These are phyloP conservation scores for Candida tetrigidarum DNA, from an alignment of 1,139 yeast species.

Conservation along the genomic window DNA sequence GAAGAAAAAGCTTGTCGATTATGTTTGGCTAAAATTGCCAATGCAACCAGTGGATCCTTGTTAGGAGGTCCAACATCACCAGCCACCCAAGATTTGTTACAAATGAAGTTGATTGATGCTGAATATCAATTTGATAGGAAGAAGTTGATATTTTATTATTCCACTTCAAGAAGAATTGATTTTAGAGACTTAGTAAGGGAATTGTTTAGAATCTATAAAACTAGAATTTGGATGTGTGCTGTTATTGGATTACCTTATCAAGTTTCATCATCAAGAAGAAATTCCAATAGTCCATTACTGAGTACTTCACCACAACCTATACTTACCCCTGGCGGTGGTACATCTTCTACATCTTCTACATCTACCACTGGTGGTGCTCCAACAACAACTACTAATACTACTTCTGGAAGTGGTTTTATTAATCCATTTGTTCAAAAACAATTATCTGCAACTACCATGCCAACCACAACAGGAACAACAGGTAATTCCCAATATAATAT, in stretches of 20 bases:
- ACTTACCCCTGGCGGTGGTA: no score
- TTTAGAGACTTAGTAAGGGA: conserved; percentile 93
- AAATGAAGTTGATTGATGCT: conserved; percentile 64
- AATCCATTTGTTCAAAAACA: conserved; percentile 16
- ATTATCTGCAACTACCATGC: conserved; percentile 12
- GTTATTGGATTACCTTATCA: conserved; percentile 47
- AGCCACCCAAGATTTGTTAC: conserved; percentile 26
- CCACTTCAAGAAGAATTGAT: conserved; percentile 82
- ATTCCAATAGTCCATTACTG: conserved; percentile 15
- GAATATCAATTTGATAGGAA: conserved; percentile 97
- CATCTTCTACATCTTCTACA: no score
- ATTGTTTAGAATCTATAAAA: conserved; percentile 88
- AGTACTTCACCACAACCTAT: not conserved
- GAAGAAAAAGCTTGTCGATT: conserved; percentile 74
- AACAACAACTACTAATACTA: not conserved
- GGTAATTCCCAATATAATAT: conserved; percentile 3
- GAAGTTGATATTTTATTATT: conserved; percentile 84
- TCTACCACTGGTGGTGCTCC: no score
- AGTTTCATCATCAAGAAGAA: conserved; percentile 15
- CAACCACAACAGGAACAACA: conserved; percentile 12
- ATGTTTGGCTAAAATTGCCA: conserved; percentile 62
- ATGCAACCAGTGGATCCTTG: conserved; percentile 24
- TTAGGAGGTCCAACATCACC: conserved; percentile 17
- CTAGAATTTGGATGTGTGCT: conserved; percentile 98
- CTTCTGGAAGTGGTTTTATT: conserved; percentile 7